These are phyloP conservation scores for Aspergillus avenaceus DNA, from an alignment of 495 filamentous ascomycete genomes.

Conservation along the genomic window DNA sequence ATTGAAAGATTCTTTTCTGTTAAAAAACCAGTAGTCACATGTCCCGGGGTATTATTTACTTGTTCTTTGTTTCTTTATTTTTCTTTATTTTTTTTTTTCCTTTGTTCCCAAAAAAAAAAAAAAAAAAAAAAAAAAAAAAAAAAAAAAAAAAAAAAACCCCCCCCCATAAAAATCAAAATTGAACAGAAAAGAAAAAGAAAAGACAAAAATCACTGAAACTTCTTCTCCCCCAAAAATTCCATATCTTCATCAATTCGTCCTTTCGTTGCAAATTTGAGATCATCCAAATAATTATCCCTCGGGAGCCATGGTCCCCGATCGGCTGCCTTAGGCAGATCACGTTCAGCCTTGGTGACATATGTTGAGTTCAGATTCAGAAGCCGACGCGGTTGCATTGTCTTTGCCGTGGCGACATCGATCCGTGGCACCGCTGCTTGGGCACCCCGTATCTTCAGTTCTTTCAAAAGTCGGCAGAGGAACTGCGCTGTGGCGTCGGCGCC, in stretches of 20 bases:
- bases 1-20: too few species aligned
- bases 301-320: conserved; percentile 52
- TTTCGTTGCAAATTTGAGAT: conserved; percentile 45
- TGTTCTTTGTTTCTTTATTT: too few species aligned
- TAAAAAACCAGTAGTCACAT: too few species aligned
- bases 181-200: conserved; percentile 1
- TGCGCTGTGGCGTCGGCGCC: conserved; percentile 52
- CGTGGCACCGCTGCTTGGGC: conserved; percentile 35
- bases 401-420: conserved; percentile 26
- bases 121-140: too few species aligned
- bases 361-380: conserved; percentile 47
- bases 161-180: not conserved
- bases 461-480: conserved; percentile 42
- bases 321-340: conserved; percentile 39
- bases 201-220: conserved; percentile 13
- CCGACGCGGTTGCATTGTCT: conserved; percentile 28
- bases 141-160: too few species aligned
- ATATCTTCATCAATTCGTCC: conserved; percentile 40
- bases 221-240: conserved; percentile 30
- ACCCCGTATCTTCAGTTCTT: conserved; percentile 36
- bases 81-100: too few species aligned
- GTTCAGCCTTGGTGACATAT: conserved; percentile 41
- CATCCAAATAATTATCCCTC: conserved; percentile 49
- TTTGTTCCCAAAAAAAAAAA: too few species aligned
- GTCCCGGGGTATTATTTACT: too few species aligned